These are phyloP conservation scores for Xylaria sp. DNA, from an alignment of 2,329 filamentous ascomycete species.

Conservation along the genomic window DNA sequence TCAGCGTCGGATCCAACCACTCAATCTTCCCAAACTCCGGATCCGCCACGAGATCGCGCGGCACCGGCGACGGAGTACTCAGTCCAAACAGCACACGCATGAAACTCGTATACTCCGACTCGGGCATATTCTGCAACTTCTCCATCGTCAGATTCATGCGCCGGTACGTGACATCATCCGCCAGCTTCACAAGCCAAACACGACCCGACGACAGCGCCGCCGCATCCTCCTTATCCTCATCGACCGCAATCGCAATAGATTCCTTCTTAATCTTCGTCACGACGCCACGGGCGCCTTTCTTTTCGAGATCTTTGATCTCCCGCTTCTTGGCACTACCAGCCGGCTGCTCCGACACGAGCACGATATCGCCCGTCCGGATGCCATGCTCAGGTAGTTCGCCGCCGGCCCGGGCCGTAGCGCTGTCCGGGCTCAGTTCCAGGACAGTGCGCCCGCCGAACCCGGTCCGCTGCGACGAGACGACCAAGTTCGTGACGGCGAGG, in stretches of 20 bases:
- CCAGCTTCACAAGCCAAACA: conserved; percentile 62
- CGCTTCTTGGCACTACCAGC: conserved; percentile 66
- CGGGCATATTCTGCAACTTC: conserved; percentile 51
- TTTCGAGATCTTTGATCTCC: conserved; percentile 65
- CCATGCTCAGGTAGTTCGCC: conserved; percentile 68
- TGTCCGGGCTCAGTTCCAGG: conserved; percentile 70
- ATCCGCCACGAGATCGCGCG: conserved; percentile 38
- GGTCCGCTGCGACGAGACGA: conserved; percentile 70
- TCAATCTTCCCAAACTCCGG: conserved; percentile 43
- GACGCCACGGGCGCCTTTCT: conserved; percentile 63
- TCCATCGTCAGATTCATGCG: conserved; percentile 61
- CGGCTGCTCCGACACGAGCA: conserved; percentile 69
- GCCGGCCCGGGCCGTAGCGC: conserved; percentile 47
- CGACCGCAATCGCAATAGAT: conserved; percentile 61
- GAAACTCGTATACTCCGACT: conserved; percentile 54
- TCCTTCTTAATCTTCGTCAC: conserved; percentile 58
- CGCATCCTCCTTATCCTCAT: conserved; percentile 54
- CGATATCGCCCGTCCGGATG: conserved; percentile 70
- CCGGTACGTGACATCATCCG: conserved; percentile 62
- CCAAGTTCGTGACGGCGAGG: conserved; percentile 72
- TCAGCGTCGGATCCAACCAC: conserved; percentile 58
- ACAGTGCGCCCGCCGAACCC: conserved; percentile 89
- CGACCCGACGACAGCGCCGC: conserved; percentile 41
- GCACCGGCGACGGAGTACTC: conserved; percentile 45
- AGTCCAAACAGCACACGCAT: conserved; percentile 59